Conservation (phyloP, 768 basidiomycete genomes). For the Daedalea quercina region DNA sequence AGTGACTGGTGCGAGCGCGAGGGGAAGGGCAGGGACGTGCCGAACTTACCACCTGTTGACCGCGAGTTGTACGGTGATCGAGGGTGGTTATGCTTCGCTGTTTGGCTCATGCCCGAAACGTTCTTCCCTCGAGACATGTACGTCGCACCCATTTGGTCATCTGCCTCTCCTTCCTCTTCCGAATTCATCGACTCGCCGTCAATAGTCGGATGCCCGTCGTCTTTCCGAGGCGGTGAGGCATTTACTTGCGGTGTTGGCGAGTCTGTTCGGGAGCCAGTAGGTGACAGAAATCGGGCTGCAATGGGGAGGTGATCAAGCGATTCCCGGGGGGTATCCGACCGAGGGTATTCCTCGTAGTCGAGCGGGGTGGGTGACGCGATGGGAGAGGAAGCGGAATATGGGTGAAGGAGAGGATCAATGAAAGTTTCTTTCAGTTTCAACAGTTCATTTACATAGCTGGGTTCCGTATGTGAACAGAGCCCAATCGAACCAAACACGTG, state of each 20-base stretch:
- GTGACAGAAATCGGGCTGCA: slow-evolving; percentile 87
- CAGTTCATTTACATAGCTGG: slow-evolving; percentile 88
- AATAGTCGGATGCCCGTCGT: slow-evolving; percentile 57
- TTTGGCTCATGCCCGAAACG: slow-evolving; percentile 18
- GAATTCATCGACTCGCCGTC: slow-evolving; percentile 73
- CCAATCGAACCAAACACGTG: too few relatives aligned
- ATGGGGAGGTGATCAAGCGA: slow-evolving; percentile 78
- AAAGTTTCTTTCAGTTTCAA: slow-evolving; percentile 91
- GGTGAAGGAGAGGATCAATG: slow-evolving; percentile 84
- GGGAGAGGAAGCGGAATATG: slow-evolving; percentile 53
- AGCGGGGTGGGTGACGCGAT: slow-evolving; percentile 49
- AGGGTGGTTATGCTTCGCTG: slow-evolving; percentile 59
- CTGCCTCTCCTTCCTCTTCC: slow-evolving; percentile 58
- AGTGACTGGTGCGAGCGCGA: slow-evolving; percentile 76
- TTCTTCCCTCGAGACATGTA: slow-evolving; percentile 26
- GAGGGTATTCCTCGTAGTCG: slow-evolving; percentile 64
- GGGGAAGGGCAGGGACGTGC: slow-evolving; percentile 63
- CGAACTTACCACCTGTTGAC: slow-evolving; percentile 33
- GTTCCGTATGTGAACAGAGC: slow-evolving; percentile 9
- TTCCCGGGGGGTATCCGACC: slow-evolving; percentile 59
- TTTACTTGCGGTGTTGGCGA: slow-evolving; percentile 31
- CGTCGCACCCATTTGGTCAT: slow-evolving; percentile 43
- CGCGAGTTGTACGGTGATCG: slow-evolving; percentile 69
- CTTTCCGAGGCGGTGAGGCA: slow-evolving; percentile 28
- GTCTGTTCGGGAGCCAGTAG: slow-evolving; percentile 38